Percentiles rank a stretch among this genome's conserved stretches.
Evolutionary conservation across 169 alveolate genomes (phyloP).

Genomic region (Eimeria sp.): DNA sequence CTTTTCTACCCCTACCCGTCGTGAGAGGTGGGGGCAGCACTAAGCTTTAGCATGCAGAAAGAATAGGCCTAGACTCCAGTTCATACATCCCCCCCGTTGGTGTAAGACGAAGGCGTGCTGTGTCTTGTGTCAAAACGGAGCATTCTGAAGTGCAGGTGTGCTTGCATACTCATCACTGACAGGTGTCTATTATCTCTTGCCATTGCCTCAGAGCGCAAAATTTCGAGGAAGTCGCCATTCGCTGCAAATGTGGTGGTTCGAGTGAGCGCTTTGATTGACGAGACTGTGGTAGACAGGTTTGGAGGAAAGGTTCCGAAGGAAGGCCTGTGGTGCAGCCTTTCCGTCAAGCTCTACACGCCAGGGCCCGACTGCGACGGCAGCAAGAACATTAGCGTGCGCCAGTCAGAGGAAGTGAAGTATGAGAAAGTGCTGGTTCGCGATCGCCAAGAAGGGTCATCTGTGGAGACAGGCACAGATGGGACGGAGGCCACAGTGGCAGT

Average conservation of each 20-base stretch:
- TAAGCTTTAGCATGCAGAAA: not conserved
- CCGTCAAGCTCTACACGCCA: not conserved
- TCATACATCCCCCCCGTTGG: not conserved
- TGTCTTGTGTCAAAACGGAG: not conserved
- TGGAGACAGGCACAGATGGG: slow-evolving; percentile 28
- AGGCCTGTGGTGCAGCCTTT: slow-evolving; percentile 37
- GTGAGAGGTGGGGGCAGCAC: slow-evolving; percentile 9
- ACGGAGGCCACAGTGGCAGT: slow-evolving; percentile 16
- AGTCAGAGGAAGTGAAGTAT: not conserved
- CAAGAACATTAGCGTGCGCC: not conserved
- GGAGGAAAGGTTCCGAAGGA: slow-evolving; percentile 8
- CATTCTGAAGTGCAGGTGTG: not conserved
- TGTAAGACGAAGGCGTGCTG: not conserved
- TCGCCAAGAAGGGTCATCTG: slow-evolving; percentile 34
- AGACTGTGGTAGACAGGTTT: not conserved
- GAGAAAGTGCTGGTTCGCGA: slow-evolving; percentile 5
- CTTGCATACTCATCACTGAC: not conserved
- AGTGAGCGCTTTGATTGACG: slow-evolving; percentile 37
- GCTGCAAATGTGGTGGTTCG: slow-evolving; percentile 1
- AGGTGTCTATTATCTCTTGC: not conserved
- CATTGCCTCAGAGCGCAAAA: not conserved
- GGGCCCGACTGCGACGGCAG: slow-evolving; percentile 18
- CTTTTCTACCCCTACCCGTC: slow-evolving; percentile 5
- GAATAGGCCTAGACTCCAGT: not conserved
- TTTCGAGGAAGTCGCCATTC: slow-evolving; percentile 1